Evolutionary conservation across 208 protist species (phyloP), one percentile per base, ranked within the genome.

Genomic region (Lotmaria passim): DNA sequence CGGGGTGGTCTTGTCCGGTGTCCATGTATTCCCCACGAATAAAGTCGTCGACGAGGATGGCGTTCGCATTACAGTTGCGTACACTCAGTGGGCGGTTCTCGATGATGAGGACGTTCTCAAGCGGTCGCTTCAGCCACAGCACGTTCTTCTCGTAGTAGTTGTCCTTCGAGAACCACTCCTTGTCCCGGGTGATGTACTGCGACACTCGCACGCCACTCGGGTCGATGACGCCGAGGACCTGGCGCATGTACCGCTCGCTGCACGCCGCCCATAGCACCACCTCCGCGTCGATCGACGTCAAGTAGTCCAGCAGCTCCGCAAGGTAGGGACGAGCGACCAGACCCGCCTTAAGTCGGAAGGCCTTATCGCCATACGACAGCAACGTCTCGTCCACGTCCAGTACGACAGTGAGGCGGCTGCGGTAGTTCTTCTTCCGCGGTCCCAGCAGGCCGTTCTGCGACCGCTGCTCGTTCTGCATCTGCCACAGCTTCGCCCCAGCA

Each of bases 71-170:
- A 80, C 91, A 94, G 72, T 89, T 93, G 14, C 91, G 89, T 38
- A 94, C 89, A 23, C 75, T 84, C 28, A 96, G 57, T 3, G 91
- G 64, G 7, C 91, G 79, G 65, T 96, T 96, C 61, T 96, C 91
- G 28, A 96, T 81, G 50, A 96, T 89, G 34, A 96, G 67, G n/a
- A 81, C 89, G 55, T 96, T 82, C 50, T 93, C 82, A 19, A 91
- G 30, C 19, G 83, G 76, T 15, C 91, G 91, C 74, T 93, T 93
- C 33, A 94, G 73, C 89, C 91, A 96, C 28, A 85, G 34, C 28
- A 93, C 75, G 52, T 96, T 94, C 73, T 96, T 96, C 65, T 96
- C 89, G 61, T 96, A 96, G 78, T 91, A 94, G 67, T 93, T 85
- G 70, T 96, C 89, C 33, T 70, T 23, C 23, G 86, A 83, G 70